Evolutionary conservation across 306 rosid species (phyloP).

Genomic region (Malus orientalis): DNA sequence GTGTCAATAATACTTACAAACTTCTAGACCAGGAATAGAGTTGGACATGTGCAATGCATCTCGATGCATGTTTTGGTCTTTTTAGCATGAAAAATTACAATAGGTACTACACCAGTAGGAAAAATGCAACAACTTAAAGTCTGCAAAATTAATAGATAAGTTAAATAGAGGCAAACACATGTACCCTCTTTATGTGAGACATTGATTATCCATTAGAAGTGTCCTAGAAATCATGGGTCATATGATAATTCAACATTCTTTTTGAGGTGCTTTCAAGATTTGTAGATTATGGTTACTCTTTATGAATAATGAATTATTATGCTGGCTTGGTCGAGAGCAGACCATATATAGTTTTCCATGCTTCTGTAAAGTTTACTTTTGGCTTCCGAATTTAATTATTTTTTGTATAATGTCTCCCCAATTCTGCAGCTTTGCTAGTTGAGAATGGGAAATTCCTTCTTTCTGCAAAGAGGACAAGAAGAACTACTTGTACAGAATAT

Average conservation of each 20-base stretch:
- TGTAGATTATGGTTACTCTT: background rate
- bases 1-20: background rate
- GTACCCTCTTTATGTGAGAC: background rate
- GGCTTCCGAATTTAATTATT: background rate
- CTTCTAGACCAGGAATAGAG: background rate
- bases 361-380: background rate
- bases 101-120: background rate
- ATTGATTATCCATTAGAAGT: background rate
- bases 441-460: slow-evolving; percentile 92
- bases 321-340: background rate
- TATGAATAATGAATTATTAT: background rate
- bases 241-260: background rate
- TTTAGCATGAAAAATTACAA: too few species aligned
- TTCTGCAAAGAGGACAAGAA: slow-evolving; percentile 77
- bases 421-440: slow-evolving; percentile 61
- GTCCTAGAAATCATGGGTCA: background rate
- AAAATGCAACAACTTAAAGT: background rate
- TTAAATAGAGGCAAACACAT: background rate
- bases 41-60: background rate
- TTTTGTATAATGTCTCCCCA: background rate
- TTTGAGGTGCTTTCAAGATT: background rate
- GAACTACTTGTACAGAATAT: slow-evolving; percentile 89
- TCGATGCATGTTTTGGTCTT: background rate
- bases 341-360: background rate
- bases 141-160: background rate